Percentiles rank a stretch among this genome's conserved stretches.
Conservation (phyloP, 768 basidiomycete species). For the Mrakia frigida region DNA sequence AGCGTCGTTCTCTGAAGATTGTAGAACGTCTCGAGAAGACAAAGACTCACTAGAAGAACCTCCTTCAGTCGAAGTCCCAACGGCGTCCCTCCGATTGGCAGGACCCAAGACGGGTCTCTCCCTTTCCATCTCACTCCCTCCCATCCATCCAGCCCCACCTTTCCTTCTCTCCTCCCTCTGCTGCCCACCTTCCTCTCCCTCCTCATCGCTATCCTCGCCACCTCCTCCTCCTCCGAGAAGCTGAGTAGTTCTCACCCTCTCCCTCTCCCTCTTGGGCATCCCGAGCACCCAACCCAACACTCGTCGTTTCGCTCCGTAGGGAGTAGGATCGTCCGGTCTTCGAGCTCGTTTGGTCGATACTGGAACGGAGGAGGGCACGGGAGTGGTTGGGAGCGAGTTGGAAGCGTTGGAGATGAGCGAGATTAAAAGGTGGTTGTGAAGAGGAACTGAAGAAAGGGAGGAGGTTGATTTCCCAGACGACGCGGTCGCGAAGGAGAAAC, state of each 20-base stretch:
- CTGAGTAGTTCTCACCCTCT: not conserved
- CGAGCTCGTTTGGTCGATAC: constrained; percentile 12
- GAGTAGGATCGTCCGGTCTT: constrained; percentile 28
- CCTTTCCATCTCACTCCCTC: constrained; percentile 23
- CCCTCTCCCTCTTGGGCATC: constrained; percentile 27
- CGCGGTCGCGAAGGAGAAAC: no score
- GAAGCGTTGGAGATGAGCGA: constrained; percentile 28
- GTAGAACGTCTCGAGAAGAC: not conserved
- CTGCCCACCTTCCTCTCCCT: not conserved
- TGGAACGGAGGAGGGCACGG: not conserved
- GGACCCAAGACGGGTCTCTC: constrained; percentile 19
- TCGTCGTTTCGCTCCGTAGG: constrained; percentile 29
- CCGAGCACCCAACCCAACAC: constrained; percentile 29
- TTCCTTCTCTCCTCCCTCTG: constrained; percentile 19
- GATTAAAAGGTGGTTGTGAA: constrained; percentile 32
- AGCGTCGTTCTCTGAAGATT: not conserved
- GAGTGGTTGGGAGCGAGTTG: constrained; percentile 5
- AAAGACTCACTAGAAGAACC: not conserved
- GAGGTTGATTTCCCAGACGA: no score
- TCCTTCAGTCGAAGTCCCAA: not conserved
- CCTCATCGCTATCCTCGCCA: not conserved
- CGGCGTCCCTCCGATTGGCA: not conserved
- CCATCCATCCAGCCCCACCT: constrained; percentile 26
- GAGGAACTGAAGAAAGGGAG: constrained; percentile 22
- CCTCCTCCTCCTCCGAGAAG: not conserved